Evolutionary conservation across 1,139 yeast genomes (phyloP).

Genomic region (Scheffersomyces quercinus): DNA sequence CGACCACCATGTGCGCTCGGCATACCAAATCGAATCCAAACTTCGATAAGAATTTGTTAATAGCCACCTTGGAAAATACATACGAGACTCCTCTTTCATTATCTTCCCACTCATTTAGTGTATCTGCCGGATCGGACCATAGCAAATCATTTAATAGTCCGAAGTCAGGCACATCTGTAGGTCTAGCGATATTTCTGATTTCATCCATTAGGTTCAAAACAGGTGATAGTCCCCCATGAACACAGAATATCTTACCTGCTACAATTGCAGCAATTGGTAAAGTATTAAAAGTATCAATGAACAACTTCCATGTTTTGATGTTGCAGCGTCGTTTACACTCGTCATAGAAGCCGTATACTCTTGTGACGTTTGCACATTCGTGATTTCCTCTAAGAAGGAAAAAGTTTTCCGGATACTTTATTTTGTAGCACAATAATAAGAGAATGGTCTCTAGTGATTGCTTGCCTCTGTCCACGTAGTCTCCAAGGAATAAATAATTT

Average conservation of each 20-base stretch:
- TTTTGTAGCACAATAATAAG: conserved; percentile 82
- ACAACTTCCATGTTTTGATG: conserved; percentile 90
- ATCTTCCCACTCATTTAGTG: conserved; percentile 96
- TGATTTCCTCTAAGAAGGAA: conserved; percentile 92
- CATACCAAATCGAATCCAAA: conserved; percentile 94
- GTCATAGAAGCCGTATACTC: conserved; percentile 95
- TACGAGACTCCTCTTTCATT: conserved; percentile 97
- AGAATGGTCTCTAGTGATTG: conserved; percentile 90
- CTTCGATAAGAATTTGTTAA: conserved; percentile 81
- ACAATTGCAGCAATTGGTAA: conserved; percentile 94
- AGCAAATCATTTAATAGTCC: conserved; percentile 87
- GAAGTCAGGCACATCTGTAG: conserved; percentile 96
- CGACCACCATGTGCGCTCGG: conserved; percentile 98
- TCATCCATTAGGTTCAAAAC: conserved; percentile 90
- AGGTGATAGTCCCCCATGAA: conserved; percentile 95
- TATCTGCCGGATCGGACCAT: conserved; percentile 98
- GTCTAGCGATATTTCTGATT: conserved; percentile 85
- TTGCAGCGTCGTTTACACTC: conserved; percentile 90
- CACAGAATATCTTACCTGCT: conserved; percentile 95
- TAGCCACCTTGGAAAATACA: conserved; percentile 90
- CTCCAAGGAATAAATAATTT: conserved; percentile 89
- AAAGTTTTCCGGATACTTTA: conserved; percentile 95
- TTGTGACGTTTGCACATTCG: conserved; percentile 94
- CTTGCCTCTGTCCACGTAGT: conserved; percentile 95
- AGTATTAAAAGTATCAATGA: conserved; percentile 91